Conservation (phyloP, 148 eudicot genomes). For the Fagopyrum tataricum region DNA sequence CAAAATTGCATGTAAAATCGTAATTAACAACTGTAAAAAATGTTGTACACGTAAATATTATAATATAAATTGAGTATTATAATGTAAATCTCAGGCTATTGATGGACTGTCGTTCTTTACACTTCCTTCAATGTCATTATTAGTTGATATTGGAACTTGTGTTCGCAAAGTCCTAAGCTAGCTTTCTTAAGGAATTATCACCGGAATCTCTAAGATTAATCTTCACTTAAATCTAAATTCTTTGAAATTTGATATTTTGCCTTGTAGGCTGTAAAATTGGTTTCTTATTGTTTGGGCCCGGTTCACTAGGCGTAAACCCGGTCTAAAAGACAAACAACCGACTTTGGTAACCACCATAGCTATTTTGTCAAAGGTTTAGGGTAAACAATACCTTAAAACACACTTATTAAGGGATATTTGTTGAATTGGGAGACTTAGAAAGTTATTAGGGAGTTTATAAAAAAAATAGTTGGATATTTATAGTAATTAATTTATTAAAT, state of each 20-base stretch:
- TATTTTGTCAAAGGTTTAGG: neutral
- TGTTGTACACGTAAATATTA: too few relatives aligned
- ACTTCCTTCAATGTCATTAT: neutral
- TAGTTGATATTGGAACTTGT: slow-evolving; percentile 11
- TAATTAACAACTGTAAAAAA: too few relatives aligned
- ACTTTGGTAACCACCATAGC: neutral
- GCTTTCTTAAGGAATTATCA: slow-evolving; percentile 4
- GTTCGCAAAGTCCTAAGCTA: neutral
- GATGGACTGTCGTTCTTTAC: slow-evolving; percentile 5
- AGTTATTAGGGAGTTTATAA: too few relatives aligned
- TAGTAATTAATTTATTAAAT: too few relatives aligned
- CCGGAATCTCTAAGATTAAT: neutral
- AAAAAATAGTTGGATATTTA: too few relatives aligned
- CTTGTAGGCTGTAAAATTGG: neutral
- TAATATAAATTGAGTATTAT: too few relatives aligned
- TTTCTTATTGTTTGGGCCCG: neutral
- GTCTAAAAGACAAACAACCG: neutral
- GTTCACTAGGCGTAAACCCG: neutral
- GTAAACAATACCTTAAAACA: too few relatives aligned
- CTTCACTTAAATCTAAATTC: neutral
- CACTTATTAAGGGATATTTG: too few relatives aligned
- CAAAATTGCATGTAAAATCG: too few relatives aligned
- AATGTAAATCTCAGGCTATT: neutral
- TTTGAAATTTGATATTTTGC: neutral
- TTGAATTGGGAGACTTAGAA: too few relatives aligned